Evolutionary conservation across 2,329 filamentous ascomycete species (phyloP).

Genomic region (Monosporascus sp.): DNA sequence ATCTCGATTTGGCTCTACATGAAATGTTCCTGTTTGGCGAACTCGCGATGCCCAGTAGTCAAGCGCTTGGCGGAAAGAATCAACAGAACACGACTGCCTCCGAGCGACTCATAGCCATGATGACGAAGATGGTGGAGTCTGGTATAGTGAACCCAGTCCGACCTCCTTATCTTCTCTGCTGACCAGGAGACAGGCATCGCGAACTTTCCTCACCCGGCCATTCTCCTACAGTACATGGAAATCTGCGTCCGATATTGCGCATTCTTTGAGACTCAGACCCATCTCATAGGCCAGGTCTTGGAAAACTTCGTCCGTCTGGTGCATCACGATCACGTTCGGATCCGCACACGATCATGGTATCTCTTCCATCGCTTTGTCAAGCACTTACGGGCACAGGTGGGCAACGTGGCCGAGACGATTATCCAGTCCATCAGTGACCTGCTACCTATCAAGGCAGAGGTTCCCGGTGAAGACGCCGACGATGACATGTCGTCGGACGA

Average conservation of each 20-base stretch:
- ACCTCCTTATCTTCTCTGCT: slow-evolving; percentile 11
- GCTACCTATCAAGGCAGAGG: slow-evolving; percentile 83
- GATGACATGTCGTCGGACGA: slow-evolving; percentile 96
- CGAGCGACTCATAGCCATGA: slow-evolving; percentile 82
- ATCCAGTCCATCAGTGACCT: slow-evolving; percentile 87
- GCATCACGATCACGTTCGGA: slow-evolving; percentile 80
- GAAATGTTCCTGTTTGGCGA: slow-evolving; percentile 97
- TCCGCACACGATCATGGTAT: slow-evolving; percentile 93
- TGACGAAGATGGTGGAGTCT: slow-evolving; percentile 91
- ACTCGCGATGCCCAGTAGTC: slow-evolving; percentile 73
- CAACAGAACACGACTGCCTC: slow-evolving; percentile 74
- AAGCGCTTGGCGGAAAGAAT: slow-evolving; percentile 80
- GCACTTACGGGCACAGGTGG: slow-evolving; percentile 76
- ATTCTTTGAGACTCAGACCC: slow-evolving; percentile 82
- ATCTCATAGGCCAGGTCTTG: slow-evolving; percentile 78
- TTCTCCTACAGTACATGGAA: slow-evolving; percentile 96
- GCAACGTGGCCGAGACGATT: slow-evolving; percentile 84
- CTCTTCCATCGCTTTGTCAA: slow-evolving; percentile 91
- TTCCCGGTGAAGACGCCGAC: slow-evolving; percentile 70
- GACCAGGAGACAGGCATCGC: slow-evolving; percentile 60
- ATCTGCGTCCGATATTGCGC: slow-evolving; percentile 90
- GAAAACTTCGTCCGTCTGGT: slow-evolving; percentile 89
- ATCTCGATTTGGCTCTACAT: slow-evolving; percentile 86
- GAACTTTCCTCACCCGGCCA: slow-evolving; percentile 81
- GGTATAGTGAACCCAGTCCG: slow-evolving; percentile 48